Evolutionary conservation across 306 rosid species (phyloP), one percentile per base, ranked within the genome.

Genomic region (Potentilla sterilis): DNA sequence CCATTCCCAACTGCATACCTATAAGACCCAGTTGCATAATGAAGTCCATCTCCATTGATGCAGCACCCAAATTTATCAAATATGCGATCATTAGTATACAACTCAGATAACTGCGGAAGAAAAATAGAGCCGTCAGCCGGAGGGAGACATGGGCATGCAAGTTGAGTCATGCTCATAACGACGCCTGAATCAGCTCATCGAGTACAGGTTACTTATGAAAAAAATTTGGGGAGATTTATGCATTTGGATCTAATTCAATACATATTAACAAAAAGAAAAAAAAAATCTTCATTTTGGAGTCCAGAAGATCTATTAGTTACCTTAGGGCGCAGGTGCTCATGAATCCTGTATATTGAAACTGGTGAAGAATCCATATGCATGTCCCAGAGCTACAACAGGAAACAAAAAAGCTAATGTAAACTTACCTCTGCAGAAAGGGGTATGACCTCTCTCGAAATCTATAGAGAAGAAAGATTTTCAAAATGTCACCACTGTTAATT

Each of bases 21-120:
- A 46, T 91, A 91, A 51, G 93, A 85, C 32, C 93, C 93, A 55
- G 92, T 88, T 21, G 93, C 96, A 85, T 70, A 85, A 64, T 76
- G 91, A 80, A 70, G 85, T 74, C 89, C 92, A 70, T 88, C 87
- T 48, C 90, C 85, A 68, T 92, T 84, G 74, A 69, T 70, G 82
- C 93, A 84, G 84, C 96, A 88, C 67, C 86, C 87, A 44, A 88
- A 91, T 83, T 83, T 86, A 76, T 91, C 96, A 73, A 91, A 88
- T 81, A 88, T 85, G 67, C 74, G 78, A 77, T 87, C 96, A 63
- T 84, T 81, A 58, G 75, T 82, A 78, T 87, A 88, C 76, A 88
- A 79, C 75, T 87, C 96, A 19, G 83, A 75, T 71, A 91, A 75
- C 96, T 84, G 90, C 43, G 67, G 62, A 35, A 63, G 49, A 70